Evolutionary conservation across 257 asterid species (phyloP), one percentile per base, ranked within the genome.

Genomic region (Cinchona pubescens): DNA sequence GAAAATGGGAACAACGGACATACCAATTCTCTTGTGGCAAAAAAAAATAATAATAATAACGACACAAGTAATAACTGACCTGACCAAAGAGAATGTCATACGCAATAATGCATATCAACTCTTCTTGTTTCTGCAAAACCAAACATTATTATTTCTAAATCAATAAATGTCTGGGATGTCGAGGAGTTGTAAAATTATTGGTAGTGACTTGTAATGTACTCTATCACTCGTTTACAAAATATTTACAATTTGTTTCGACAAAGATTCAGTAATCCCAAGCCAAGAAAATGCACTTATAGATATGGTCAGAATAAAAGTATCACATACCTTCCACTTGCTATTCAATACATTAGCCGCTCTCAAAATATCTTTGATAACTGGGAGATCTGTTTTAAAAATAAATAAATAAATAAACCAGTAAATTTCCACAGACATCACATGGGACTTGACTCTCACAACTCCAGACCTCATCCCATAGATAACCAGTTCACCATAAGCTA

Each of bases 41-140:
- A 25, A 16, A 58, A 3, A 18, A 43, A 30, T 29, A 60, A 29
- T 38, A 38, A 38, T 38, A 7, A 40, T 40, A 19, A 16, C 19
- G 4, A 51, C 19, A 19, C 0, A 3, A 53, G 12, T 29, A 27
- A 29, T 3, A 18, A 69, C 49, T 78, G 69, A 92, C 96, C 97
- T 89, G 91, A 69, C 99, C 96, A 75, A 94, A 91, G 56, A 94
- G 97, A 67, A 92, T 65, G 79, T 94, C 99, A 81, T 94, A 90
- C 51, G 83, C 63, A 70, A 90, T 87, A 78, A 92, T 79, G 67
- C 88, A 89, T 79, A 94, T 80, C 32, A 90, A 85, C 69, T 89
- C 96, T 68, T 78, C 84, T 87, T 89, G 97, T 88, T 86, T 90
- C 96, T 94, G 96, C 79, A 84, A 81, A 76, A 79, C 35, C 58